These are phyloP conservation scores for Chenopodium suecicum DNA, from an alignment of 148 eudicot genomes.

Conservation along the genomic window DNA sequence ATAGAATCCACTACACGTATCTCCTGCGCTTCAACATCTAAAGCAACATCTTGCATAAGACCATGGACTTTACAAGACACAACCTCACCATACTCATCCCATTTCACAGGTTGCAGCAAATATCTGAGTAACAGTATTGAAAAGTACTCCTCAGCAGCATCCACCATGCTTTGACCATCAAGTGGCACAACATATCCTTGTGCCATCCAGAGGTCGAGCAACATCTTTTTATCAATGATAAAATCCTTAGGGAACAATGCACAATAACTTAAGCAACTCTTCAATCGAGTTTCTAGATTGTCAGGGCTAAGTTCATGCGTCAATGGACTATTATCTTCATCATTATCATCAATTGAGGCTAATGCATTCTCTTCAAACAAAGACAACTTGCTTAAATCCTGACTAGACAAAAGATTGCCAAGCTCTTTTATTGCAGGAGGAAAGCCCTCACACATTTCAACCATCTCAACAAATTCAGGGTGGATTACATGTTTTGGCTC, in stretches of 20 bases:
- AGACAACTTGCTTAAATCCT: not conserved
- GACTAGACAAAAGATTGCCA: not conserved
- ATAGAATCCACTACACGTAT: not conserved
- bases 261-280: not conserved
- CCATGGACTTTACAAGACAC: constrained; percentile 23
- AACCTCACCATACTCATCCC: not conserved
- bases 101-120: not conserved
- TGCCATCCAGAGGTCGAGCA: not conserved
- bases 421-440: not conserved
- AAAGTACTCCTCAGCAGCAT: not conserved
- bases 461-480: not conserved
- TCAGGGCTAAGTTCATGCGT: not conserved
- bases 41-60: constrained; percentile 1
- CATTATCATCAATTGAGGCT: not conserved
- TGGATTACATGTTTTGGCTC: not conserved
- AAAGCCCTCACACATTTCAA: not conserved
- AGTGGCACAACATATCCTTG: not conserved
- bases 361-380: not conserved
- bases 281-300: not conserved
- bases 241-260: constrained; percentile 3
- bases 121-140: not conserved
- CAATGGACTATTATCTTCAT: not conserved
- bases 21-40: not conserved
- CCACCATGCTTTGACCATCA: not conserved
- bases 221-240: not conserved